Percentiles rank a stretch among this genome's conserved stretches.
Evolutionary conservation across 139 green algal genomes (phyloP).

Genomic region (Chlamydomonas urium): DNA sequence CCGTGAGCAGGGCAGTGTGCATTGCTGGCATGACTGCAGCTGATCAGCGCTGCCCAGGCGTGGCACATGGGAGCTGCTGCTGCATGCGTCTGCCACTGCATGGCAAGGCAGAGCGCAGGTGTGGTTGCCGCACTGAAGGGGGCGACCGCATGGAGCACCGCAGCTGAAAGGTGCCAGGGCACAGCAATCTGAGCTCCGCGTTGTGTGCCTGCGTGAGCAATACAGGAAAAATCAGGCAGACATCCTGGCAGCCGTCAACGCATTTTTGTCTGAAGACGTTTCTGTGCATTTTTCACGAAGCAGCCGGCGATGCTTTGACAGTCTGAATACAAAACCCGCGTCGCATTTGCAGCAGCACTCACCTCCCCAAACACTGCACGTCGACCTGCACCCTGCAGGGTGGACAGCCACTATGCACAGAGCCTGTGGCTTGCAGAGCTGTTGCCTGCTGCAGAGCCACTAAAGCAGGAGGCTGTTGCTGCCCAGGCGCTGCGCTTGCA

Average conservation of each 20-base stretch:
- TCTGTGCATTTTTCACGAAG: background rate
- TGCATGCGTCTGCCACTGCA: constrained; percentile 2
- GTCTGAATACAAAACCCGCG: background rate
- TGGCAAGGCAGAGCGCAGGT: constrained; percentile 60
- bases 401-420: no score
- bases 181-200: constrained; percentile 34
- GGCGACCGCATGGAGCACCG: constrained; percentile 23
- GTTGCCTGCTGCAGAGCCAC: no score
- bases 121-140: constrained; percentile 66
- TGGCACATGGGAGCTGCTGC: background rate
- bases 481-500: background rate
- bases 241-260: no score
- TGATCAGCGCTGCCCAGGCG: background rate
- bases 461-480: no score
- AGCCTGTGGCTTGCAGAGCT: no score
- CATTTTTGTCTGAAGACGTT: no score
- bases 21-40: constrained; percentile 38
- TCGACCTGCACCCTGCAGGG: no score
- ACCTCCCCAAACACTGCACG: no score
- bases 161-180: constrained; percentile 41
- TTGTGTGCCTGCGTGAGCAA: constrained; percentile 26
- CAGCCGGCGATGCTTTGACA: background rate
- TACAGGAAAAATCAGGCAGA: background rate
- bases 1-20: constrained; percentile 39
- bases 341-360: background rate